A percentile compares a stretch with the other conserved stretches of the same genome.
Conservation (phyloP, 192 early-diverging fungal species). For the Coemansia sp. region DNA sequence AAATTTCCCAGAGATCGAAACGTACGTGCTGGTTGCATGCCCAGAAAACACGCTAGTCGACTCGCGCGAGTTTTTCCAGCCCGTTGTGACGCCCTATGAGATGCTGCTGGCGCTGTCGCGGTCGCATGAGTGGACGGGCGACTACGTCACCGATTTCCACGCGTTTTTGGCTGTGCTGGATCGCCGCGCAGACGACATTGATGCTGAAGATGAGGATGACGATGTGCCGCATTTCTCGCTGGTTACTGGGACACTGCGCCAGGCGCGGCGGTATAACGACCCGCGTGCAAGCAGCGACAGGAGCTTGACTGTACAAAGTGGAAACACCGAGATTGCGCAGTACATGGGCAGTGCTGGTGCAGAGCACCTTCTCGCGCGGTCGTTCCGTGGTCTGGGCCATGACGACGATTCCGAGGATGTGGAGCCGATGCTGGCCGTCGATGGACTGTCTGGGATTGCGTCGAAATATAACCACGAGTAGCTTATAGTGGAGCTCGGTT, state of each 20-base stretch:
- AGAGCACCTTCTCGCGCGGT: slow-evolving; percentile 70
- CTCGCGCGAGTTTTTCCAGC: slow-evolving; percentile 83
- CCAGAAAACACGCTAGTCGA: slow-evolving; percentile 94
- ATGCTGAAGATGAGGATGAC: slow-evolving; percentile 56
- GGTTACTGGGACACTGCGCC: slow-evolving; percentile 77
- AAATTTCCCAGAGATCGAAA: slow-evolving; percentile 95
- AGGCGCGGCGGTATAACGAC: slow-evolving; percentile 49
- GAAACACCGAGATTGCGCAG: slow-evolving; percentile 44
- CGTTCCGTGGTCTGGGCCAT: slow-evolving; percentile 80
- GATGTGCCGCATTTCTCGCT: slow-evolving; percentile 83
- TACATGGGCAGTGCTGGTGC: slow-evolving; percentile 54
- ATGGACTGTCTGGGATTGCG: slow-evolving; percentile 89
- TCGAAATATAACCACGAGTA: slow-evolving; percentile 66
- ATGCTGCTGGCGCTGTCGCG: slow-evolving; percentile 72
- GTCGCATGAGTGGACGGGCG: slow-evolving; percentile 62
- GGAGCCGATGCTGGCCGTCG: slow-evolving; percentile 46
- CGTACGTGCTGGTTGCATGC: slow-evolving; percentile 89
- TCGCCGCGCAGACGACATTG: slow-evolving; percentile 33
- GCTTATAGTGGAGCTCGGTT: no score
- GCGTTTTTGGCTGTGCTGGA: slow-evolving; percentile 43
- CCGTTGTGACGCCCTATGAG: slow-evolving; percentile 94
- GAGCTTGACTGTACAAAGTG: slow-evolving; percentile 59
- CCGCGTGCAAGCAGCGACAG: slow-evolving; percentile 6
- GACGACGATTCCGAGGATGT: slow-evolving; percentile 24
- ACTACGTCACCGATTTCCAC: slow-evolving; percentile 70